Evolutionary conservation across 371 early-diverging fungal genomes (phyloP).

Genomic region (Rhizopus delemar): DNA sequence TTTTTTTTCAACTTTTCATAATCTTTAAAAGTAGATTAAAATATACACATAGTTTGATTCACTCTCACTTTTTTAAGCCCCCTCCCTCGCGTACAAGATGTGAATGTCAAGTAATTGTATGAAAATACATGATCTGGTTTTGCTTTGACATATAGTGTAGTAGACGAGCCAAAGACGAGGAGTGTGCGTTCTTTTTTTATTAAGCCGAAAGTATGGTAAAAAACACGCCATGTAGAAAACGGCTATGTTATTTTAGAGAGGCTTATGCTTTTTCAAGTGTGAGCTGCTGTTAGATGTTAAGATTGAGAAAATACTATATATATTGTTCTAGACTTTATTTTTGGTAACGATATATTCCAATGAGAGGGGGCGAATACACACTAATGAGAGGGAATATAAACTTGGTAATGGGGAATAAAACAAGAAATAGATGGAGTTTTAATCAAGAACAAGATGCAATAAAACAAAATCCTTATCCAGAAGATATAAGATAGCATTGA

Average conservation of each 20-base stretch:
- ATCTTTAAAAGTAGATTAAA: conserved; percentile 2
- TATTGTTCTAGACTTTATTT: conserved; percentile 8
- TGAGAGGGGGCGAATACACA: conserved; percentile 5
- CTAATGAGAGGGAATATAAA: conserved; percentile 8
- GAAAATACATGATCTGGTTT: conserved; percentile 4
- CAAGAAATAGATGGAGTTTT: conserved; percentile 6
- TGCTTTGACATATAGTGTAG: conserved; percentile 6
- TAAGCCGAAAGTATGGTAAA: conserved; percentile 4
- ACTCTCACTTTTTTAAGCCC: too few species aligned
- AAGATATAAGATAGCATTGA: conserved; percentile 13
- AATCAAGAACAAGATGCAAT: conserved; percentile 7
- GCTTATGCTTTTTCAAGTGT: conserved; percentile 3
- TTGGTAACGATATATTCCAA: conserved; percentile 1
- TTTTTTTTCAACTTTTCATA: neutral
- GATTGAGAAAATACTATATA: conserved; percentile 6
- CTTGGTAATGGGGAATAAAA: conserved; percentile 7
- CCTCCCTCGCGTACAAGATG: conserved; percentile 2
- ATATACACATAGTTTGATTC: neutral
- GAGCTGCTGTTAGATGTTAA: neutral
- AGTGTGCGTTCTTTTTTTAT: conserved; percentile 3
- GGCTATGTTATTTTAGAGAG: conserved; percentile 4
- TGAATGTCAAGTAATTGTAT: neutral
- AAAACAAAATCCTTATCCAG: conserved; percentile 8
- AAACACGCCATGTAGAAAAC: neutral
- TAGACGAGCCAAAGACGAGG: conserved; percentile 2